These are phyloP conservation scores for Fusarium temperatum DNA, from an alignment of 2,329 filamentous ascomycete genomes.

Conservation along the genomic window DNA sequence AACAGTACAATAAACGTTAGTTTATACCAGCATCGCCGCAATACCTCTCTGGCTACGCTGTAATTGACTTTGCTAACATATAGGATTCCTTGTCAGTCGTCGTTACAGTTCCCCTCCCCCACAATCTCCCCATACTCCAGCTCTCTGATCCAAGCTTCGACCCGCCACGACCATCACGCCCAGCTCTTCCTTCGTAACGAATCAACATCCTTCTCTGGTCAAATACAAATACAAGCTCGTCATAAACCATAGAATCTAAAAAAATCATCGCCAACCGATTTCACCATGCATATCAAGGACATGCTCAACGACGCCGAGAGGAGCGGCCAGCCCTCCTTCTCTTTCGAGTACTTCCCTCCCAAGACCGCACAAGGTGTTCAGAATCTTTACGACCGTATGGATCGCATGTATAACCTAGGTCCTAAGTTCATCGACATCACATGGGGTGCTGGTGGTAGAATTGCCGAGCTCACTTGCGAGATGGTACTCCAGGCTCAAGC, in stretches of 20 bases:
- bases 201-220: background rate
- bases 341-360: constrained; percentile 98
- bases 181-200: background rate
- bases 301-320: constrained; percentile 86
- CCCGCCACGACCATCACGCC: constrained; percentile 10
- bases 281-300: constrained; percentile 91
- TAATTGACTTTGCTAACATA: constrained; percentile 20
- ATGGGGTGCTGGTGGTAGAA: constrained; percentile 93
- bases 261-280: constrained; percentile 4
- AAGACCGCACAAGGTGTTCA: constrained; percentile 98
- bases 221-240: background rate
- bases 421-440: constrained; percentile 98
- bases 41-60: background rate
- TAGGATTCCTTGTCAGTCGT: constrained; percentile 10
- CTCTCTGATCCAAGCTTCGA: constrained; percentile 23
- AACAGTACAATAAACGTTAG: constrained; percentile 17
- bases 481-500: constrained; percentile 97
- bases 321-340: constrained; percentile 87
- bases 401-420: constrained; percentile 95
- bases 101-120: constrained; percentile 25
- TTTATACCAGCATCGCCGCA: background rate
- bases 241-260: background rate
- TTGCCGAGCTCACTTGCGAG: constrained; percentile 92
- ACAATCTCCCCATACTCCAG: constrained; percentile 20
- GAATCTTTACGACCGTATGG: constrained; percentile 99